A percentile compares a stretch with the other conserved stretches of the same genome.
Evolutionary conservation across 2,329 filamentous ascomycete species (phyloP).

Genomic region (Xylaria sp.): DNA sequence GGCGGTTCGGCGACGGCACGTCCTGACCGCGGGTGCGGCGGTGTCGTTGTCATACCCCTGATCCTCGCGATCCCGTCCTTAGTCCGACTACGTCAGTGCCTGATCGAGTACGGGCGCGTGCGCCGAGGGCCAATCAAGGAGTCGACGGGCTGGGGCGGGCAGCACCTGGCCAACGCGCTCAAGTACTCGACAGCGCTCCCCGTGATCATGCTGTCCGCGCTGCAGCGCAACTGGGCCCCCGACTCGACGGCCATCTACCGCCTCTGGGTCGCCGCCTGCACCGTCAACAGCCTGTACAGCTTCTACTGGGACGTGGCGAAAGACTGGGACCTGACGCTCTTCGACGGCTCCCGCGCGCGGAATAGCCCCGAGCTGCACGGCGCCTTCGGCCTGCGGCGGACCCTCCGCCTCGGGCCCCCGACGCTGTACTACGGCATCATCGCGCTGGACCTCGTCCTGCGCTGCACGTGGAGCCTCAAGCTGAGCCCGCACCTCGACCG

Average conservation of each 20-base stretch:
- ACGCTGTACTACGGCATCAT: slow-evolving; percentile 87
- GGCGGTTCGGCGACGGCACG: slow-evolving; percentile 79
- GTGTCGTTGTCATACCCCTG: slow-evolving; percentile 80
- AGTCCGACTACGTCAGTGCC: slow-evolving; percentile 90
- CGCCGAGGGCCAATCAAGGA: slow-evolving; percentile 65
- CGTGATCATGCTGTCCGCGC: slow-evolving; percentile 82
- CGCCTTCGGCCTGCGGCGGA: slow-evolving; percentile 80
- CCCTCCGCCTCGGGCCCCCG: slow-evolving; percentile 77
- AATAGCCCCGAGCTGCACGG: slow-evolving; percentile 60
- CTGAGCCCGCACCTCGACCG: slow-evolving; percentile 84
- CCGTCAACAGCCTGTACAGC: slow-evolving; percentile 90
- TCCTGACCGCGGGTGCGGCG: slow-evolving; percentile 85
- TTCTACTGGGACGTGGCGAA: slow-evolving; percentile 98
- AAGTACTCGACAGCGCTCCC: slow-evolving; percentile 97
- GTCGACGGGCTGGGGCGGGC: slow-evolving; percentile 77
- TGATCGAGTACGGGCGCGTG: slow-evolving; percentile 87
- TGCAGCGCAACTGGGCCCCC: slow-evolving; percentile 67
- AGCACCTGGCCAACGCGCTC: slow-evolving; percentile 91
- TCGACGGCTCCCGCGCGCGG: slow-evolving; percentile 69
- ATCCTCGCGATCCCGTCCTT: slow-evolving; percentile 84
- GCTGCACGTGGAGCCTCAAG: slow-evolving; percentile 93
- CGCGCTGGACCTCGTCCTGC: slow-evolving; percentile 78
- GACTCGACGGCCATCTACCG: slow-evolving; percentile 60
- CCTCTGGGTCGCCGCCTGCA: slow-evolving; percentile 76
- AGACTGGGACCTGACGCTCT: slow-evolving; percentile 94